phyloP scores from a whole-genome alignment of 2,329 filamentous ascomycete species.

The Plectosphaerella cucumerina region DNA sequence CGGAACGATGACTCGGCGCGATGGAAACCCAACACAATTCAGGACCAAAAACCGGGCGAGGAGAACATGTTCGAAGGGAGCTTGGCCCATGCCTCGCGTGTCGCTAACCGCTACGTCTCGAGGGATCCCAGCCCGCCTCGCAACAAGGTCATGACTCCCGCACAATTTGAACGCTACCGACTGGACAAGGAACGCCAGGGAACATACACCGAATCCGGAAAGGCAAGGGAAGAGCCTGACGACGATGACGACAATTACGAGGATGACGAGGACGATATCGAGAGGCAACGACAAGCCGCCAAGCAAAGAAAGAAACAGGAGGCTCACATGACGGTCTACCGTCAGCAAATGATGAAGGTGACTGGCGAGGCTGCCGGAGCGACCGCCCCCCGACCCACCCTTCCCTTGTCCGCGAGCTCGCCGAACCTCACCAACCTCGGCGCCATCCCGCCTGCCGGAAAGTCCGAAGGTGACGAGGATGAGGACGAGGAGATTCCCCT shows the following conservation, averaged over 20 bases:
- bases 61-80: constrained; percentile 54
- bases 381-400: constrained; percentile 45
- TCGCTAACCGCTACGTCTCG: constrained; percentile 28
- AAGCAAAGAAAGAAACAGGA: constrained; percentile 84
- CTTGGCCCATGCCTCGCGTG: constrained; percentile 29
- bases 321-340: constrained; percentile 83
- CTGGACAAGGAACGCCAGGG: constrained; percentile 65
- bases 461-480: constrained; percentile 61
- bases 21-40: constrained; percentile 13
- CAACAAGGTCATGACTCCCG: constrained; percentile 85
- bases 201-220: constrained; percentile 34
- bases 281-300: constrained; percentile 68
- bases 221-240: constrained; percentile 49
- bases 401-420: constrained; percentile 57
- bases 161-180: constrained; percentile 78
- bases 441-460: constrained; percentile 25
- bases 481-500: constrained; percentile 88
- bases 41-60: constrained; percentile 34
- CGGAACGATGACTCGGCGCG: constrained; percentile 35
- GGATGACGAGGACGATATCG: constrained; percentile 74
- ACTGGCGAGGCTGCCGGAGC: constrained; percentile 65
- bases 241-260: constrained; percentile 63
- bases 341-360: constrained; percentile 96
- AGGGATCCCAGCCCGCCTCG: constrained; percentile 36
- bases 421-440: constrained; percentile 47